Base-by-base conservation (phyloP, 345 rosid species). In the Mallotus nudiflorus region DNA sequence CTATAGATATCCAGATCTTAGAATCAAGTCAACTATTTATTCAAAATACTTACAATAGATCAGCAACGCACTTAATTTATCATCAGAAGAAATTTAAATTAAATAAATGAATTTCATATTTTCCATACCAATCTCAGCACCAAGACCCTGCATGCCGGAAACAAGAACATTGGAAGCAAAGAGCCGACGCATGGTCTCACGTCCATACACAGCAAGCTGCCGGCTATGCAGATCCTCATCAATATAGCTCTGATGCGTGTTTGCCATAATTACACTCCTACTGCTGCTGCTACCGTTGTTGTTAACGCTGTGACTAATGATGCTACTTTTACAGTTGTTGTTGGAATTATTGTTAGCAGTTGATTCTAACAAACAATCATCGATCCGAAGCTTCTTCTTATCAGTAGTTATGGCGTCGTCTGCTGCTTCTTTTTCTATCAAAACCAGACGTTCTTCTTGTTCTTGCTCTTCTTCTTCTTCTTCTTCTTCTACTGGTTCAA, bases 151-250 rank as follows among this genome's bases (percentile, higher is more conserved):
- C 82, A 92, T 78, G 83, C 99, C 99, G 0, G 99, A 92, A 63
- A 96, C 78, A 44, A 96, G 96, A 48, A 96, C 83, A 56, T 85
- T 86, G 0, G 99, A 96, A 5, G 96, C 99, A 57, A 96, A 96
- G 74, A 96, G 96, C 54, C 96, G 87, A 35, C 90, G 85, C 98
- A 96, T 96, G 3, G 99, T 92, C 82, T 96, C 99, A 2, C 99
- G 96, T 37, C 99, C 99, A 40, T 95, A 95, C 33, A 95, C 99
- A 0, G 99, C 99, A 20, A 96, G 99, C 91, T 96, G 99, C 46
- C 99, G 77, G 76, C 99, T 96, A 82, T 96, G 98, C 44, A 96
- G 90, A 86, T 96, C 99, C 76, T 92, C 99, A 72, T 96, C 98
- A 69, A 96, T 96, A 59, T 89, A 97, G n/a, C 78, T 71, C 54